Evolutionary conservation across 805 yeast species (phyloP).

Genomic region (Candida fluviatilis): DNA sequence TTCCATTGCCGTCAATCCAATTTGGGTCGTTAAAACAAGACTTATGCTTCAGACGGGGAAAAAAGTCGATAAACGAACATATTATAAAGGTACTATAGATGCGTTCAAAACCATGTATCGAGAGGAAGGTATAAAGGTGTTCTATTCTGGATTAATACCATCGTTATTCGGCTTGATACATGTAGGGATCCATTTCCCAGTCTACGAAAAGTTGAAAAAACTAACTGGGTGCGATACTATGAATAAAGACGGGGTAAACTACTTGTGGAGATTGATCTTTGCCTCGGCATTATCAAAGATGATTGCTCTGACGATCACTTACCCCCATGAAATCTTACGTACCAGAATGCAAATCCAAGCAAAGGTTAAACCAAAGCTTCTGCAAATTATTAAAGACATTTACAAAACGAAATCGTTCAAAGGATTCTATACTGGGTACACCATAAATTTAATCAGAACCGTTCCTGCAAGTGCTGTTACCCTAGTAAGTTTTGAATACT

Average conservation of each 20-base stretch:
- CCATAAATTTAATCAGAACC: conserved; percentile 81
- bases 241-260: conserved; percentile 6
- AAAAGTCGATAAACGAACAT: conserved; percentile 17
- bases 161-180: conserved; percentile 87
- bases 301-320: conserved; percentile 83
- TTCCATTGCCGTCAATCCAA: conserved; percentile 84
- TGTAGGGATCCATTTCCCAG: conserved; percentile 95
- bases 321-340: conserved; percentile 93
- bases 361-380: conserved; percentile 16
- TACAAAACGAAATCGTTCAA: conserved; percentile 64
- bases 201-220: conserved; percentile 75
- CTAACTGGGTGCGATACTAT: conserved; percentile 30
- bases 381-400: conserved; percentile 36
- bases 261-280: conserved; percentile 28
- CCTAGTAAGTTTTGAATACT: conserved; percentile 83
- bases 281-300: conserved; percentile 84
- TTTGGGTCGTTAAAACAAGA: conserved; percentile 96
- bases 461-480: conserved; percentile 97
- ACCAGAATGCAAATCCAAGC: conserved; percentile 79
- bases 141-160: conserved; percentile 87
- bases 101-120: conserved; percentile 77
- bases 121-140: conserved; percentile 75
- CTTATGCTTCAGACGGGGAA: conserved; percentile 76
- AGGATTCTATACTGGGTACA: conserved; percentile 88
- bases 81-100: conserved; percentile 75